Evolutionary conservation across 805 yeast genomes (phyloP).

Genomic region (Cyberlindnera japonica): DNA sequence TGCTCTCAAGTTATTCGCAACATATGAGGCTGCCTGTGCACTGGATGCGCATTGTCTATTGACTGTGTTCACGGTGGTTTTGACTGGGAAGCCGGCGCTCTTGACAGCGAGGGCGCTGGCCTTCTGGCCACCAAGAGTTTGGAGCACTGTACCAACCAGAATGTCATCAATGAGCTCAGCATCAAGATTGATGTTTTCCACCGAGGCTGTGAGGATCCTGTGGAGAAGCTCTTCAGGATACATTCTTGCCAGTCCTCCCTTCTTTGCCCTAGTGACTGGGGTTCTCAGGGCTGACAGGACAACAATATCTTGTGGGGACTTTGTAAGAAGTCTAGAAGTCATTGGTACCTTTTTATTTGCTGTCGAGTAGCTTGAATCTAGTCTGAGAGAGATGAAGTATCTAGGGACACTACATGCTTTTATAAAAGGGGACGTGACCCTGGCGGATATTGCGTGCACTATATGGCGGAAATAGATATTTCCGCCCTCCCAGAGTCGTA

Average conservation of each 20-base stretch:
- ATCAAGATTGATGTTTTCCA: slow-evolving; percentile 47
- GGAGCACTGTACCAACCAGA: slow-evolving; percentile 81
- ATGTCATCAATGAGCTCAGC: slow-evolving; percentile 69
- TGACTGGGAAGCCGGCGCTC: slow-evolving; percentile 81
- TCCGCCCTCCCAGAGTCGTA: too few species aligned
- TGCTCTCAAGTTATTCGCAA: slow-evolving; percentile 72
- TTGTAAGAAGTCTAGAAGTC: slow-evolving; percentile 16
- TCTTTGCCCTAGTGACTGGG: slow-evolving; percentile 78
- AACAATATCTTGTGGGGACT: slow-evolving; percentile 57
- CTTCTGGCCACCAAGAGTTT: slow-evolving; percentile 85
- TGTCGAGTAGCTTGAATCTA: neutral
- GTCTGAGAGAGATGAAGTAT: neutral
- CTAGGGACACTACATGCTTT: neutral
- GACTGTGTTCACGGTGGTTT: slow-evolving; percentile 70
- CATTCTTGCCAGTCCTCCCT: slow-evolving; percentile 76
- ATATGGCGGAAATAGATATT: neutral
- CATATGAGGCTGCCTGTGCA: slow-evolving; percentile 78
- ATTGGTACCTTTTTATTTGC: neutral
- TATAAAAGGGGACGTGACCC: neutral
- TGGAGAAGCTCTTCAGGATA: slow-evolving; percentile 71
- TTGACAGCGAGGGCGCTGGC: slow-evolving; percentile 86
- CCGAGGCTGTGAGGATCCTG: slow-evolving; percentile 56
- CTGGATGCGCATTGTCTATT: slow-evolving; percentile 94
- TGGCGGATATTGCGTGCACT: neutral
- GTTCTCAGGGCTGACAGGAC: slow-evolving; percentile 83